Conservation (phyloP, 2,329 filamentous ascomycete species). For the Neonectria ditissima region DNA sequence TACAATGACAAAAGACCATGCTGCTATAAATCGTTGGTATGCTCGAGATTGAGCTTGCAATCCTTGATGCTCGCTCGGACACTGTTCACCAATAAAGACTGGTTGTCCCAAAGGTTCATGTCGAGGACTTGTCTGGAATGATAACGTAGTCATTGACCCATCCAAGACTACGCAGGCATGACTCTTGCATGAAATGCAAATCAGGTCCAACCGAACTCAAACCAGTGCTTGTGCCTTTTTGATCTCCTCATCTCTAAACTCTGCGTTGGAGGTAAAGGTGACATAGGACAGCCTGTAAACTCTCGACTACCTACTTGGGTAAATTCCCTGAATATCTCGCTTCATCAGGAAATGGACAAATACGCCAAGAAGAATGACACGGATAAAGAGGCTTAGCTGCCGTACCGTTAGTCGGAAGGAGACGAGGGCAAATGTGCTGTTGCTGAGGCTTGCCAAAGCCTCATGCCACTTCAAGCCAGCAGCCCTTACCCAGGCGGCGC, state of each 20-base stretch:
- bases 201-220: neutral
- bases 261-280: neutral
- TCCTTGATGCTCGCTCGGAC: neutral
- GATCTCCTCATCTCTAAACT: conserved; percentile 5
- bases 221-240: neutral
- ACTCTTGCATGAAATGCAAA: neutral
- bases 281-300: neutral
- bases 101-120: neutral
- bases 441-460: neutral
- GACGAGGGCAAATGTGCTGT: neutral
- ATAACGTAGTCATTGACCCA: neutral
- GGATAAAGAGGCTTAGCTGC: conserved; percentile 3
- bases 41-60: neutral
- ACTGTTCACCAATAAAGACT: neutral
- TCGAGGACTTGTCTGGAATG: neutral
- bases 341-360: neutral
- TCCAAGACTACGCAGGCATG: neutral
- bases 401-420: neutral
- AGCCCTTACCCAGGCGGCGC: conserved; percentile 31
- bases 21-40: neutral
- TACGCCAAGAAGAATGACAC: neutral
- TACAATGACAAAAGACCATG: too few species aligned
- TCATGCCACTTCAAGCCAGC: conserved; percentile 10
- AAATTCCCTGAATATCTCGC: neutral
- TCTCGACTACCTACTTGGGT: neutral